Conservation (phyloP, 2,329 filamentous ascomycete genomes). For the Fusarium torreyae region DNA sequence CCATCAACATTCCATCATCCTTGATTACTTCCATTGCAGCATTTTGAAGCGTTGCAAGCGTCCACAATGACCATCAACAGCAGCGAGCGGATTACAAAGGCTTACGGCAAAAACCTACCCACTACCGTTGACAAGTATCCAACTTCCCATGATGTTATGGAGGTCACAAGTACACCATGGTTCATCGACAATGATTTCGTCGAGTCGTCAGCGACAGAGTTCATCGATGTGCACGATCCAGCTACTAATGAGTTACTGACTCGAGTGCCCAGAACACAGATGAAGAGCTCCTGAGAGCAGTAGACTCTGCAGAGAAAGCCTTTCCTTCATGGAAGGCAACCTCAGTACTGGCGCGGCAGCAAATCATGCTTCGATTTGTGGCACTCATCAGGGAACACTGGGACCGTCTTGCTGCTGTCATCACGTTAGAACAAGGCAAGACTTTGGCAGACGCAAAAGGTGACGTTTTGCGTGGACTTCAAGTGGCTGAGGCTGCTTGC, state of each 20-base stretch:
- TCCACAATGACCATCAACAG: too few relatives aligned
- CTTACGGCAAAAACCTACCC: constrained; percentile 53
- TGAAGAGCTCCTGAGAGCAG: constrained; percentile 80
- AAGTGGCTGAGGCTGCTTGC: constrained; percentile 87
- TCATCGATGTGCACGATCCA: constrained; percentile 85
- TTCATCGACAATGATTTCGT: constrained; percentile 87
- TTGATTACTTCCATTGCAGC: too few relatives aligned
- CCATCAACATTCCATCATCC: too few relatives aligned
- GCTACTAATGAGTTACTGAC: constrained; percentile 89
- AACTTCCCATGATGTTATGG: constrained; percentile 78
- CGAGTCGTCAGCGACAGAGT: constrained; percentile 76
- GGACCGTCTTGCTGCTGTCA: constrained; percentile 86
- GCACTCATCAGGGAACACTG: constrained; percentile 84
- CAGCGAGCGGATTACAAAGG: too few relatives aligned
- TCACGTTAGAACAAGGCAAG: constrained; percentile 90
- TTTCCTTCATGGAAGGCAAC: constrained; percentile 81
- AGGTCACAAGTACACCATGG: constrained; percentile 79
- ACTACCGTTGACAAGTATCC: constrained; percentile 74
- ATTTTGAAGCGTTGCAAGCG: too few relatives aligned
- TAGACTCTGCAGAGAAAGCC: constrained; percentile 81
- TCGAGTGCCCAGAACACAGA: constrained; percentile 85
- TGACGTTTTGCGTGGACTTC: constrained; percentile 84
- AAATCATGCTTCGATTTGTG: constrained; percentile 90
- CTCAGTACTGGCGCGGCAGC: constrained; percentile 80
- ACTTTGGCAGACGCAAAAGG: constrained; percentile 86